Percentiles rank a stretch among this genome's conserved stretches.
Evolutionary conservation across 1,139 yeast genomes (phyloP).

Genomic region (Zygoascus hellenicus): DNA sequence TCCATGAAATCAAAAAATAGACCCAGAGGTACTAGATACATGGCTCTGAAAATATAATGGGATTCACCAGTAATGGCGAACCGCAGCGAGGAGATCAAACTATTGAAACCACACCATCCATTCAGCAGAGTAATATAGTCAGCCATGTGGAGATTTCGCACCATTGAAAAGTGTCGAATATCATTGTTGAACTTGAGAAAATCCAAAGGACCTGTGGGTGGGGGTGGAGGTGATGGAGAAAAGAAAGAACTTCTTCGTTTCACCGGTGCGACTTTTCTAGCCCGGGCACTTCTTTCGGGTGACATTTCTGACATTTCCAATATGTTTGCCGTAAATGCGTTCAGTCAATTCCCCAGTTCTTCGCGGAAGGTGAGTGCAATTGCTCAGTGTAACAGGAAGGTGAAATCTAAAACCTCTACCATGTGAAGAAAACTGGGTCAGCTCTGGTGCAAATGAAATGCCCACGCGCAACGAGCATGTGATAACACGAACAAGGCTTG

Average conservation of each 20-base stretch:
- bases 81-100: conserved; percentile 79
- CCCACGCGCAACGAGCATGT: no score
- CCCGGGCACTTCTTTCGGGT: no score
- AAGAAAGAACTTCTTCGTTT: conserved; percentile 2
- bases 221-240: conserved; percentile 25
- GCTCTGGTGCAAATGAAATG: no score
- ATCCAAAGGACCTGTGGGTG: conserved; percentile 51
- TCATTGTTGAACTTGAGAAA: conserved; percentile 74
- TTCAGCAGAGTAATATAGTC: conserved; percentile 90
- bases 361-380: no score
- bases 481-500: no score
- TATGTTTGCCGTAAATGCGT: no score
- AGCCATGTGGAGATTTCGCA: conserved; percentile 70
- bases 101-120: conserved; percentile 73
- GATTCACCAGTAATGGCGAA: conserved; percentile 38
- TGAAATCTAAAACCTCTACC: no score
- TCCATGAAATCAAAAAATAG: conserved; percentile 93
- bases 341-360: no score
- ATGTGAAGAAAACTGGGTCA: no score
- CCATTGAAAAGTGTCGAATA: conserved; percentile 49
- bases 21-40: conserved; percentile 80
- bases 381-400: no score
- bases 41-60: conserved; percentile 78
- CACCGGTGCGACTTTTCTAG: no score
- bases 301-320: no score